Base-by-base conservation (phyloP, 208 protist genomes). In the Trypanosoma congolense region DNA sequence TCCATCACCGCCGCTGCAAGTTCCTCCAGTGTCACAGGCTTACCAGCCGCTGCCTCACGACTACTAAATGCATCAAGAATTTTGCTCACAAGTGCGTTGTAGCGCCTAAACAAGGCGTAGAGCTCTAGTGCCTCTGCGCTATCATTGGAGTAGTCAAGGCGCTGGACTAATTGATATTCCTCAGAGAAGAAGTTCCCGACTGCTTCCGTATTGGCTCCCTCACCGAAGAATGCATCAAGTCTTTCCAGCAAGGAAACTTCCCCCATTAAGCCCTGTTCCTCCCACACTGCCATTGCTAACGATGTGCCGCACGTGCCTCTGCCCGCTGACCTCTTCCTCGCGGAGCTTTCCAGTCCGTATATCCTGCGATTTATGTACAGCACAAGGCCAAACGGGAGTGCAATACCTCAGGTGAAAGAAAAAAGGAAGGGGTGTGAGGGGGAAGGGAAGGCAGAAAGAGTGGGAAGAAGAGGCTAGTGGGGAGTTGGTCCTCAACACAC, bases 211-310 rank as follows among this genome's bases (percentile, higher is more conserved):
- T 87, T 82, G 16, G 29, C 64, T 28, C 74, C 78, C 19, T 68
- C 54, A 28, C 71, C 44, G 56, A 92, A 92, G 65, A 89, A 92
- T 2, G 56, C 50, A 29, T 92, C 75, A 19, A 92, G 58, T 16
- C 74, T 65, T 9, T 75, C 70, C 14, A 92, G 46, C 22, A 83
- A 26, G 10, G 36, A 33, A 12, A 59, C 41, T 52, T 25, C n/a
- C n/a, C n/a, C n/a, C n/a, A n/a, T n/a, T n/a, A n/a, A n/a, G n/a
- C n/a, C n/a, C n/a, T n/a, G n/a, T n/a, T n/a, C n/a, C n/a, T n/a
- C n/a, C n/a, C n/a, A n/a, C n/a, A n/a, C n/a, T n/a, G n/a, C n/a
- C n/a, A n/a, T n/a, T n/a, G n/a, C n/a, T n/a, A n/a, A n/a, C n/a
- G n/a, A n/a, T n/a, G n/a, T n/a, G n/a, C n/a, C n/a, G n/a, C 35